phyloP scores from a whole-genome alignment of 2,329 filamentous ascomycete species.

The Penicillium sp. region DNA sequence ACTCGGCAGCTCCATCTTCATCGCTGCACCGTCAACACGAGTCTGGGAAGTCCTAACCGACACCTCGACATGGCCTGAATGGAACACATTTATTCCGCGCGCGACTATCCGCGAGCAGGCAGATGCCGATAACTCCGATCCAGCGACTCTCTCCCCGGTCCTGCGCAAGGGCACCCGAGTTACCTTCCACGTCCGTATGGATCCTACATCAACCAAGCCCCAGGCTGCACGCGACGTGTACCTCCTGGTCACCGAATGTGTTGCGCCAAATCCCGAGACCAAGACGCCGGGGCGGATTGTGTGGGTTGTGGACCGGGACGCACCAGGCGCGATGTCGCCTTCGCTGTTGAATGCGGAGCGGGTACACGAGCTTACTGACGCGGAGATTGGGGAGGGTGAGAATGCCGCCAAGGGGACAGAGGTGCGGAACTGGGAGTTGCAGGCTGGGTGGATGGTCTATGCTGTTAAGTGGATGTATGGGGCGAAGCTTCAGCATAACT shows the following conservation, averaged over 20 bases:
- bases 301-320: conserved; percentile 32
- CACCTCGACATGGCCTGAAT: conserved; percentile 49
- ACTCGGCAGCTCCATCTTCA: conserved; percentile 38
- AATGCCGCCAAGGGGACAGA: conserved; percentile 25
- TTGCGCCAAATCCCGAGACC: conserved; percentile 28
- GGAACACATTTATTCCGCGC: conserved; percentile 51
- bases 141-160: conserved; percentile 25
- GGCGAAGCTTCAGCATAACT: conserved; percentile 38
- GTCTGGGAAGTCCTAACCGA: conserved; percentile 50
- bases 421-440: conserved; percentile 50
- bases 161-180: conserved; percentile 46
- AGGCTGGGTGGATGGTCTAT: conserved; percentile 46
- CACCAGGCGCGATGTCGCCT: conserved; percentile 32
- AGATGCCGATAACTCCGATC: conserved; percentile 8
- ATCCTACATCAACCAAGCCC: conserved; percentile 31
- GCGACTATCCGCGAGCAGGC: conserved; percentile 50
- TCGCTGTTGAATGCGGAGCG: conserved; percentile 48
- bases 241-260: conserved; percentile 38
- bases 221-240: conserved; percentile 28
- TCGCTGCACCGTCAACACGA: conserved; percentile 44
- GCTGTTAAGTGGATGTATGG: conserved; percentile 47
- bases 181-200: conserved; percentile 49
- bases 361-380: conserved; percentile 51
- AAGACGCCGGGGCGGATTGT: conserved; percentile 29
- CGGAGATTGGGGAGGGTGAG: conserved; percentile 20